Evolutionary conservation across 23 red algal species (phyloP).

Genomic region (Gracilaria domingensis): DNA sequence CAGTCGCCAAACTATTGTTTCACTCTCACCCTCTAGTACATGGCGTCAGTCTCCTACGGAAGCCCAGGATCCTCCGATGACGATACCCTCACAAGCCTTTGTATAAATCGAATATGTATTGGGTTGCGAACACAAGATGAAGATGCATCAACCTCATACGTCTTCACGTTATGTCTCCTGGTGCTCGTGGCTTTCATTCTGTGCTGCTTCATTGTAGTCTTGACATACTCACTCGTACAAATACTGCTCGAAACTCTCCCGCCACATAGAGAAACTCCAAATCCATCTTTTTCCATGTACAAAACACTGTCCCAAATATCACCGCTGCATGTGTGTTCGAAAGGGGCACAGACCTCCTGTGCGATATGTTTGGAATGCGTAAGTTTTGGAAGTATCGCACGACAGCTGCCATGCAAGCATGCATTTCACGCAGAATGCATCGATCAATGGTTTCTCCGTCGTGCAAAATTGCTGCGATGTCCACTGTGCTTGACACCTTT

Average conservation of each 20-base stretch:
- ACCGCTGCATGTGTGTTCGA: not conserved
- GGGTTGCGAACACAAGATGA: not conserved
- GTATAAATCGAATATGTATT: conserved; percentile 1
- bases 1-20: not conserved
- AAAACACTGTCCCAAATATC: not conserved
- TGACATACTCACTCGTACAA: conserved; percentile 17
- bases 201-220: not conserved
- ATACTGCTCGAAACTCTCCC: conserved; percentile 19
- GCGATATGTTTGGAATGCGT: conserved; percentile 30
- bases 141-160: not conserved
- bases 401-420: conserved; percentile 19
- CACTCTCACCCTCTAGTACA: not conserved
- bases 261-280: not conserved
- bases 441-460: conserved; percentile 16
- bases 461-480: not conserved
- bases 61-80: not conserved
- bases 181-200: conserved; percentile 3
- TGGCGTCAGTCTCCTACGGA: not conserved
- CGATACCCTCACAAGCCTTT: not conserved
- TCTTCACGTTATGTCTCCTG: not conserved
- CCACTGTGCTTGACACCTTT: not conserved
- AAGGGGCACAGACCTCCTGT: not conserved
- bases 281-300: not conserved
- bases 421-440: conserved; percentile 33
- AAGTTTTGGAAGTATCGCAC: not conserved